Percentiles rank a stretch among this genome's conserved stretches.
Evolutionary conservation across 1,284 basidiomycete genomes (phyloP).

Genomic region (Leccinum pallidistipes): DNA sequence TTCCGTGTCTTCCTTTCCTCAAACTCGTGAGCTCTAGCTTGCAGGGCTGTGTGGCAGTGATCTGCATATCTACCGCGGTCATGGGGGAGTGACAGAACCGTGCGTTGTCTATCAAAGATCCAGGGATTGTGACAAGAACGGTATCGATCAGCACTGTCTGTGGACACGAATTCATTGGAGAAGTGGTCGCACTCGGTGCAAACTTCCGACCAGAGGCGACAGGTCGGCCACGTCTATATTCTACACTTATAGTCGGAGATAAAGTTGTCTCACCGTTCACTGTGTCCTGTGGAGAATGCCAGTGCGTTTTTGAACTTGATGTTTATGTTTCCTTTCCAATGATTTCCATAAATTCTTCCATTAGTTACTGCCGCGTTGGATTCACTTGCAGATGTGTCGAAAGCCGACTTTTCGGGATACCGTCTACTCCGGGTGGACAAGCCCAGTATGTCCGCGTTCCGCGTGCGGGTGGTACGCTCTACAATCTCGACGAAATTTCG

Average conservation of each 20-base stretch:
- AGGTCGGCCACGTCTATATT: constrained; percentile 61
- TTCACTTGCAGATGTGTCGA: constrained; percentile 77
- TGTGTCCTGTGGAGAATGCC: constrained; percentile 78
- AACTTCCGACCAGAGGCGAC: constrained; percentile 49
- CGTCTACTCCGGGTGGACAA: constrained; percentile 77
- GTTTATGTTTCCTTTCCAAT: neutral
- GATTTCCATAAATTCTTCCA: neutral
- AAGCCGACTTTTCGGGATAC: constrained; percentile 69
- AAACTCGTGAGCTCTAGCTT: constrained; percentile 41
- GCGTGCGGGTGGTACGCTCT: constrained; percentile 76
- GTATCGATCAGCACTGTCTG: constrained; percentile 53
- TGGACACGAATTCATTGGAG: constrained; percentile 86
- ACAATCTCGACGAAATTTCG: constrained; percentile 56
- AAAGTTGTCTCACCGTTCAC: constrained; percentile 89
- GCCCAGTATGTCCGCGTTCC: constrained; percentile 86
- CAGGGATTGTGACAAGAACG: neutral
- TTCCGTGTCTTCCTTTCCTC: neutral
- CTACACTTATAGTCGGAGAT: constrained; percentile 73
- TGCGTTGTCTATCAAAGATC: constrained; percentile 20
- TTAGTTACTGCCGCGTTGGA: constrained; percentile 72
- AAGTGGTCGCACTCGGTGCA: constrained; percentile 70
- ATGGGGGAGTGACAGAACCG: constrained; percentile 40
- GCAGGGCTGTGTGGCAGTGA: constrained; percentile 83
- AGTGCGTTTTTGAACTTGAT: constrained; percentile 48
- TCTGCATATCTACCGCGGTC: constrained; percentile 76